phyloP scores from a whole-genome alignment of 257 asterid genomes.

The Solanum corneliomulleri region DNA sequence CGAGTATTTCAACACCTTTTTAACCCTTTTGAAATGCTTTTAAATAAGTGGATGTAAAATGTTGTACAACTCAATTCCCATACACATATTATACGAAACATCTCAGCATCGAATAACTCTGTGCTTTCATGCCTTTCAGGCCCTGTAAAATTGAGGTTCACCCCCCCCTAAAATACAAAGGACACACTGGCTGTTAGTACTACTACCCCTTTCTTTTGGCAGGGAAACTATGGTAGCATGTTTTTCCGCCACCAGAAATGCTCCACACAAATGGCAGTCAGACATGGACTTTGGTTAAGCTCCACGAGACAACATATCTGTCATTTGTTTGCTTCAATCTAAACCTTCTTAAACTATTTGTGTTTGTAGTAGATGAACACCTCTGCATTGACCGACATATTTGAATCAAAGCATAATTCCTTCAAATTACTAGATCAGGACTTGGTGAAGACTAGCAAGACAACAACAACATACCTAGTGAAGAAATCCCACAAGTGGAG shows the following conservation, averaged over 20 bases:
- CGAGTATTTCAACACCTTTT: not conserved
- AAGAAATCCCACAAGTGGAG: not conserved
- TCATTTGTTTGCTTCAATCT: not conserved
- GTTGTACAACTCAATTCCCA: not conserved
- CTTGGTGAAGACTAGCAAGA: not conserved
- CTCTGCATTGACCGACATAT: not conserved
- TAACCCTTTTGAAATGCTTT: not conserved
- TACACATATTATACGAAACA: not conserved
- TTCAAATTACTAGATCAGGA: not conserved
- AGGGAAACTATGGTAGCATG: not conserved
- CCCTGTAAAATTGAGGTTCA: not conserved
- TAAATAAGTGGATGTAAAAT: not conserved
- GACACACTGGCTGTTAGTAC: not conserved
- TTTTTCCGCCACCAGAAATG: not conserved
- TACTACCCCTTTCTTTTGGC: not conserved
- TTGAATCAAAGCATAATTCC: not conserved
- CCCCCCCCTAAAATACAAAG: not conserved
- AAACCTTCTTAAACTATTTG: not conserved
- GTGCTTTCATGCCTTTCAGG: not conserved
- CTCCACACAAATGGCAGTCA: not conserved
- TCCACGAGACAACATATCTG: not conserved
- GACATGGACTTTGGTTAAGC: not conserved
- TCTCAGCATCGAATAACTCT: not conserved
- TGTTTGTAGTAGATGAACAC: not conserved
- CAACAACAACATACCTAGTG: not conserved